Percentiles rank a stretch among this genome's conserved stretches.
Conservation (phyloP, 2,329 filamentous ascomycete genomes). For the Alternaria panax region DNA sequence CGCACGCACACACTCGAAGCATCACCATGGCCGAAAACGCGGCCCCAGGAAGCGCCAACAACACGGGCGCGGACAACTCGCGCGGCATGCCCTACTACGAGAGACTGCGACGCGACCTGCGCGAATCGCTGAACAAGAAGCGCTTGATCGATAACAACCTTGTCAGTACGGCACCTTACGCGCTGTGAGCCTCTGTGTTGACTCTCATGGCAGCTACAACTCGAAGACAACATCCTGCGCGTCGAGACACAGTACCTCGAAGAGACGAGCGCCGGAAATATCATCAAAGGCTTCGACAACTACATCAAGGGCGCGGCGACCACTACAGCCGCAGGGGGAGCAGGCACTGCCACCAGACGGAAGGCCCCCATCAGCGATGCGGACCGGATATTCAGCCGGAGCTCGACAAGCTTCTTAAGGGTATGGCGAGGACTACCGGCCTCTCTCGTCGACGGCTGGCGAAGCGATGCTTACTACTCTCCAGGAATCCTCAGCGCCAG, state of each 20-base stretch:
- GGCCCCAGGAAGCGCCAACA: conserved; percentile 47
- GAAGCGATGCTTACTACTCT: conserved; percentile 22
- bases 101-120: conserved; percentile 71
- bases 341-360: conserved; percentile 62
- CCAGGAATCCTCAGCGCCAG: conserved; percentile 51
- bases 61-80: conserved; percentile 54
- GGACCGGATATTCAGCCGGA: conserved; percentile 72
- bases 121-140: conserved; percentile 72
- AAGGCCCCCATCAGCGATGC: conserved; percentile 69
- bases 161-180: conserved; percentile 49
- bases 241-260: conserved; percentile 91
- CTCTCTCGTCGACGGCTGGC: neutral
- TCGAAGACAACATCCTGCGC: conserved; percentile 83
- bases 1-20: neutral
- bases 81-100: conserved; percentile 73
- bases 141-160: conserved; percentile 67
- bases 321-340: conserved; percentile 58
- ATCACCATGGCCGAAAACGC: conserved; percentile 59
- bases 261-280: conserved; percentile 84
- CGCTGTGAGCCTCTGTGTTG: conserved; percentile 18
- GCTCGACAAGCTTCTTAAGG: conserved; percentile 50
- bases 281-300: conserved; percentile 96
- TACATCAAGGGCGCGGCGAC: conserved; percentile 89
- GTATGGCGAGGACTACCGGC: conserved; percentile 30
- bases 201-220: conserved; percentile 54